Percentiles rank a stretch among this genome's conserved stretches.
phyloP scores from a whole-genome alignment of 805 yeast genomes.

The Ogataea naganishii region DNA sequence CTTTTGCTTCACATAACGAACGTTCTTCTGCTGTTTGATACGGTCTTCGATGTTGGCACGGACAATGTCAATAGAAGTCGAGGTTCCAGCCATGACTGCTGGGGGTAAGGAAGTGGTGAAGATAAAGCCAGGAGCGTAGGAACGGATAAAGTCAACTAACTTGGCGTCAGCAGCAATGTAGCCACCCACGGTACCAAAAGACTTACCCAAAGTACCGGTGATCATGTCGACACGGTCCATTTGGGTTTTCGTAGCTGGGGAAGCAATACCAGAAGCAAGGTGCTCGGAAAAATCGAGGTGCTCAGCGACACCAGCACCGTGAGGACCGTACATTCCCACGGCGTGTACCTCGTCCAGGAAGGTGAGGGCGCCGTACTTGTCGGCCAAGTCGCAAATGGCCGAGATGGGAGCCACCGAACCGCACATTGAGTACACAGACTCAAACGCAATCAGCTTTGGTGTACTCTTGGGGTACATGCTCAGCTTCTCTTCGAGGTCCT shows the following conservation, averaged over 20 bases:
- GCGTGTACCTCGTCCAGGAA: slow-evolving; percentile 98
- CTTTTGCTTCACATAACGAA: slow-evolving; percentile 73
- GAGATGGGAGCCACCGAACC: slow-evolving; percentile 95
- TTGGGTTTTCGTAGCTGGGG: slow-evolving; percentile 47
- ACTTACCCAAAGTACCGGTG: slow-evolving; percentile 96
- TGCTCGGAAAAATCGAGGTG: slow-evolving; percentile 86
- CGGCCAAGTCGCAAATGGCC: slow-evolving; percentile 90
- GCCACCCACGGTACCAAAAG: slow-evolving; percentile 97
- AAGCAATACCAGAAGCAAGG: slow-evolving; percentile 53
- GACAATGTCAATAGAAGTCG: slow-evolving; percentile 79
- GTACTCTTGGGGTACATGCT: slow-evolving; percentile 74
- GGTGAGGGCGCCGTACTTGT: slow-evolving; percentile 94
- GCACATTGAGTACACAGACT: slow-evolving; percentile 96
- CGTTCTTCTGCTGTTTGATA: slow-evolving; percentile 74
- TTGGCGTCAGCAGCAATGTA: slow-evolving; percentile 84
- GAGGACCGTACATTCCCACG: slow-evolving; percentile 98
- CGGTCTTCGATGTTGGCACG: slow-evolving; percentile 72
- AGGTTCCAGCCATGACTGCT: slow-evolving; percentile 93
- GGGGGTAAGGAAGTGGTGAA: slow-evolving; percentile 97
- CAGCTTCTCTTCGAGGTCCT: slow-evolving; percentile 72
- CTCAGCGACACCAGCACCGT: slow-evolving; percentile 99
- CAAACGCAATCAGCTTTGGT: slow-evolving; percentile 95
- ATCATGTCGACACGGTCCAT: slow-evolving; percentile 91
- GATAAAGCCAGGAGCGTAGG: slow-evolving; percentile 94
- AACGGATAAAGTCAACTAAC: slow-evolving; percentile 91